A percentile compares a stretch with the other conserved stretches of the same genome.
These are phyloP conservation scores for Guyanaporus albipodus DNA, from an alignment of 768 basidiomycete species.

Conservation along the genomic window DNA sequence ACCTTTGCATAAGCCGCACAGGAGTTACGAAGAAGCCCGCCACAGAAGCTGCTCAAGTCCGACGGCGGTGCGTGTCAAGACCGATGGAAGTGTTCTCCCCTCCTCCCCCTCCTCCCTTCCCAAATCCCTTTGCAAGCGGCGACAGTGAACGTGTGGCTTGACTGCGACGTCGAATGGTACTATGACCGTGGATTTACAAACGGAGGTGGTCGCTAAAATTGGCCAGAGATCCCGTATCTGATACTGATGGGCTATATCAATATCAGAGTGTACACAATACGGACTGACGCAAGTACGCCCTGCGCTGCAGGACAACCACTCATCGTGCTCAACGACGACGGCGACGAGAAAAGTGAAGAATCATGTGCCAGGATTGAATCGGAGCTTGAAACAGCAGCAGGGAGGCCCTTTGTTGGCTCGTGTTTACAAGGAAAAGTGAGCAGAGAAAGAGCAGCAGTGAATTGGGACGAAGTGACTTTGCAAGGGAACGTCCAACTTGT, in stretches of 20 bases:
- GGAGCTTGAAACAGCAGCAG: conserved; percentile 19
- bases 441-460: conserved; percentile 15
- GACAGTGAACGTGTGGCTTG: background rate
- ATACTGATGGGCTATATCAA: background rate
- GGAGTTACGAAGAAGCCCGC: too few species aligned
- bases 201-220: too few species aligned
- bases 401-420: conserved; percentile 27
- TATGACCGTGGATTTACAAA: too few species aligned
- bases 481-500: conserved; percentile 20
- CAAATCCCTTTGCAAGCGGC: too few species aligned
- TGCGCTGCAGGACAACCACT: background rate
- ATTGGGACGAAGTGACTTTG: conserved; percentile 14
- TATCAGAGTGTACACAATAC: background rate
- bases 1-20: too few species aligned
- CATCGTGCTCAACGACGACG: background rate
- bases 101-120: too few species aligned
- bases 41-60: too few species aligned
- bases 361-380: conserved; percentile 5
- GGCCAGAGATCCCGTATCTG: background rate
- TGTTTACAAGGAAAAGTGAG: conserved; percentile 25
- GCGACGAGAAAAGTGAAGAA: too few species aligned
- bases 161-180: too few species aligned
- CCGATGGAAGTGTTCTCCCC: too few species aligned
- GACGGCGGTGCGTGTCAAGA: too few species aligned
- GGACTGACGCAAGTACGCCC: too few species aligned